phyloP scores from a whole-genome alignment of 2,329 filamentous ascomycete genomes.

The Neophaeococcomyces mojaviensis region DNA sequence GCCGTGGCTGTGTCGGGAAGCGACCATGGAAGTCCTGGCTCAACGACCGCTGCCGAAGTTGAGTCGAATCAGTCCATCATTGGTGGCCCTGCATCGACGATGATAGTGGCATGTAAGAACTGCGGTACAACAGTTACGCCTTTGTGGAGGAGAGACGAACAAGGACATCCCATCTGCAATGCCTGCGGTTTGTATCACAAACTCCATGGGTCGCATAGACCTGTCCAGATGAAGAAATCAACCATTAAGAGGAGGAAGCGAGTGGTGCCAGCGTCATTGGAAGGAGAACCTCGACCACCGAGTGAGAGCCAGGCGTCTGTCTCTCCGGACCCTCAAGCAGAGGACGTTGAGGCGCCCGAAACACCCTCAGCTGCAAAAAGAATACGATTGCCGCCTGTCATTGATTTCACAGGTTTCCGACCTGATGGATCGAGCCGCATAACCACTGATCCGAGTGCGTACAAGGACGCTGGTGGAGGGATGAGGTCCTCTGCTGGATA shows the following conservation, averaged over 20 bases:
- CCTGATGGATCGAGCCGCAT: constrained; percentile 21
- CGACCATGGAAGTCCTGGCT: constrained; percentile 22
- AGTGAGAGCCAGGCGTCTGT: constrained; percentile 25
- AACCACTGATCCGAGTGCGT: constrained; percentile 29
- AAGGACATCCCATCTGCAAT: constrained; percentile 95
- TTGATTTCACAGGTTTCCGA: constrained; percentile 44
- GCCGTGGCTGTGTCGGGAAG: constrained; percentile 7
- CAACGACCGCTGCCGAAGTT: constrained; percentile 13
- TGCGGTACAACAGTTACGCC: constrained; percentile 95
- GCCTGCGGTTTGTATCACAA: constrained; percentile 97
- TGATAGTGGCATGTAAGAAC: constrained; percentile 90
- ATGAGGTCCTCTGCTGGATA: constrained; percentile 8
- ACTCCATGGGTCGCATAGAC: constrained; percentile 84
- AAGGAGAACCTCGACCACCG: constrained; percentile 26
- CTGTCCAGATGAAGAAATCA: constrained; percentile 97
- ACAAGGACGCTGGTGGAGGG: constrained; percentile 29
- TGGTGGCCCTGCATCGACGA: constrained; percentile 24
- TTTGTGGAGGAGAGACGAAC: constrained; percentile 88
- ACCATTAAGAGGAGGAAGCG: constrained; percentile 94
- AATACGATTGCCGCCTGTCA: constrained; percentile 35
- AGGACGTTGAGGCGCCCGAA: constrained; percentile 6
- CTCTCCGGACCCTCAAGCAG: constrained; percentile 1
- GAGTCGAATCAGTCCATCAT: constrained; percentile 8
- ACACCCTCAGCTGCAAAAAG: constrained; percentile 14
- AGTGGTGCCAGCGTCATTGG: constrained; percentile 69